These are phyloP conservation scores for Dacryopinax primogenitus DNA, from an alignment of 768 basidiomycete genomes.

Conservation along the genomic window DNA sequence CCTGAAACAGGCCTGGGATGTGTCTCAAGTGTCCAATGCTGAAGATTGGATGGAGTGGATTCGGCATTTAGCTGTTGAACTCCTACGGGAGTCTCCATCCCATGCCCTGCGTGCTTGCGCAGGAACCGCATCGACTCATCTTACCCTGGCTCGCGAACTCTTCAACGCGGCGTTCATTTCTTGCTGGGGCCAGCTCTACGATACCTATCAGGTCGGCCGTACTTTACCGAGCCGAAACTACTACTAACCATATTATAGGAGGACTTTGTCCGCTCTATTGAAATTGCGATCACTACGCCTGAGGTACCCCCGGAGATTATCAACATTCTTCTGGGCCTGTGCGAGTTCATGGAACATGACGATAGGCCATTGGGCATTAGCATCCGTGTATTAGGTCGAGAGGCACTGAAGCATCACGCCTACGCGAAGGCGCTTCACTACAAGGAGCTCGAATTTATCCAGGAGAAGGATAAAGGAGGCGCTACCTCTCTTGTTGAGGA, in stretches of 20 bases:
- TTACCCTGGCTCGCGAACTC: constrained; percentile 80
- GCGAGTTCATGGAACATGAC: constrained; percentile 99
- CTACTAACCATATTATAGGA: constrained; percentile 42
- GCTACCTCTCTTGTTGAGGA: constrained; percentile 85
- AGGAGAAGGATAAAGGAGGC: constrained; percentile 42
- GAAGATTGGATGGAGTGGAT: constrained; percentile 97
- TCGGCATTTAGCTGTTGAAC: constrained; percentile 79
- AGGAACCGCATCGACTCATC: constrained; percentile 81
- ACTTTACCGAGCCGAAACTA: background rate
- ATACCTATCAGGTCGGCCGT: constrained; percentile 74
- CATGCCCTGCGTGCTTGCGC: constrained; percentile 96
- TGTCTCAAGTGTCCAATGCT: constrained; percentile 54
- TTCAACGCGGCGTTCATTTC: constrained; percentile 98
- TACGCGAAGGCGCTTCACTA: constrained; percentile 98
- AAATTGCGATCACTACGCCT: constrained; percentile 57
- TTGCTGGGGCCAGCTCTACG: constrained; percentile 92
- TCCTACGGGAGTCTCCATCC: constrained; percentile 96
- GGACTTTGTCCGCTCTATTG: constrained; percentile 83
- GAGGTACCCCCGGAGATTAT: constrained; percentile 77
- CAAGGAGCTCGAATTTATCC: constrained; percentile 94
- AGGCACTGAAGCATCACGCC: constrained; percentile 83
- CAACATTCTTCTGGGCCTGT: constrained; percentile 79
- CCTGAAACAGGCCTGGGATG: constrained; percentile 93
- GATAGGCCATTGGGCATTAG: constrained; percentile 92
- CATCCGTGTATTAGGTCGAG: constrained; percentile 81